phyloP scores from a whole-genome alignment of 306 rosid species.

The Castanea sativa region DNA sequence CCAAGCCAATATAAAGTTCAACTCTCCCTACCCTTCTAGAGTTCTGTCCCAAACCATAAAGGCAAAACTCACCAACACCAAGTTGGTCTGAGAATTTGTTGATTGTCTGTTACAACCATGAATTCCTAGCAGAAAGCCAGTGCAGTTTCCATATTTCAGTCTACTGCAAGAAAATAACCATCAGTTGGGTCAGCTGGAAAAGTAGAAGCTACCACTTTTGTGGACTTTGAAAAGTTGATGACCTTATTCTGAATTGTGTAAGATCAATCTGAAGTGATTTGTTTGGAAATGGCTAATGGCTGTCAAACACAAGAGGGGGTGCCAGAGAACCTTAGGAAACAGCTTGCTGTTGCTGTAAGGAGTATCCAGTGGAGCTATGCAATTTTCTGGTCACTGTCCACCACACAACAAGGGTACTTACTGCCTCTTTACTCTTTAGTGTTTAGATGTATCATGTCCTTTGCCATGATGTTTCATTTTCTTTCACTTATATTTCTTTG shows the following conservation, averaged over 20 bases:
- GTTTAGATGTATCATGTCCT: neutral
- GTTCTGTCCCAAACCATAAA: neutral
- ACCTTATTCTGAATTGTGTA: neutral
- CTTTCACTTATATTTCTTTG: neutral
- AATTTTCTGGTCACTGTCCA: conserved; percentile 76
- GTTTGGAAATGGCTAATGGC: conserved; percentile 39
- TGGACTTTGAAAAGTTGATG: conserved; percentile 1
- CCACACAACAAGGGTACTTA: conserved; percentile 59
- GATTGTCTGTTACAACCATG: neutral
- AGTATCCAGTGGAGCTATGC: conserved; percentile 91
- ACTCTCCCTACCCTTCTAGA: neutral
- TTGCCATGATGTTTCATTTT: neutral
- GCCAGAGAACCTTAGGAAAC: conserved; percentile 48
- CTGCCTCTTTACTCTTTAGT: neutral
- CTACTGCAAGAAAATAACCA: neutral
- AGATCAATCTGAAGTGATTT: neutral
- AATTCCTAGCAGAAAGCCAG: neutral
- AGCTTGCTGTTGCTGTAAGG: conserved; percentile 76
- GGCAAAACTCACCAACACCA: too few relatives aligned
- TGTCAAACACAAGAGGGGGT: conserved; percentile 41
- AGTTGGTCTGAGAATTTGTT: neutral
- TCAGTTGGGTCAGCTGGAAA: neutral
- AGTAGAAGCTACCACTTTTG: neutral
- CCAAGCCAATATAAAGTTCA: too few relatives aligned
- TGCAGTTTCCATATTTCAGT: neutral